Conservation (phyloP, 768 basidiomycete species). For the Lactifluus hygrophoroides region DNA sequence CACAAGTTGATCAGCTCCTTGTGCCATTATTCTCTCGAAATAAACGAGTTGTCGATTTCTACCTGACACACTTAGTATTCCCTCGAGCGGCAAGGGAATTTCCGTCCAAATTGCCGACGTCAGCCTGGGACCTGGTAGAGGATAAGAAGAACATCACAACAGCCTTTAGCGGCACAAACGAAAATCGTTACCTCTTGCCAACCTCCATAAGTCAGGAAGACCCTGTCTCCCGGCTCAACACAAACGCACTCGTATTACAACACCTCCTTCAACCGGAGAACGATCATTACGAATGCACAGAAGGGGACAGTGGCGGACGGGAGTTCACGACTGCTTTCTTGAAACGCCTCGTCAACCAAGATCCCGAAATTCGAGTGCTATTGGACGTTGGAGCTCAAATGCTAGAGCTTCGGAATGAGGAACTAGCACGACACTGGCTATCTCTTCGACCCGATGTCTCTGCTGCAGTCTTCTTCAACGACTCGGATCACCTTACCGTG, state of each 20-base stretch:
- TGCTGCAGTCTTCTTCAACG: constrained; percentile 35
- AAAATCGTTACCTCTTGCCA: constrained; percentile 31
- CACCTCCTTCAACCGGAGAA: constrained; percentile 36
- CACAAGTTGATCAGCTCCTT: constrained; percentile 26
- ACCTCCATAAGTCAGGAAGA: constrained; percentile 31
- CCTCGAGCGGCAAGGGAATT: constrained; percentile 44
- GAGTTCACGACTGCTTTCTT: constrained; percentile 25
- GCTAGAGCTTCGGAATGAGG: constrained; percentile 37
- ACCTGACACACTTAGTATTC: constrained; percentile 37
- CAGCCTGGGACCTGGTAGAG: constrained; percentile 45
- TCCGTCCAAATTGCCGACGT: constrained; percentile 37
- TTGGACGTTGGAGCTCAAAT: constrained; percentile 54
- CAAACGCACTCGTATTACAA: constrained; percentile 38
- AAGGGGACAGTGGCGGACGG: background rate
- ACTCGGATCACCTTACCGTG: constrained; percentile 28
- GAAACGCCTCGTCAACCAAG: constrained; percentile 27
- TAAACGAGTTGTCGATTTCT: constrained; percentile 37
- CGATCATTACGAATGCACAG: constrained; percentile 24
- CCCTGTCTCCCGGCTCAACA: constrained; percentile 30
- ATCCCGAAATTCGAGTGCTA: constrained; percentile 35
- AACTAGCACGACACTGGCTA: constrained; percentile 37
- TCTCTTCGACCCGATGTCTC: constrained; percentile 19
- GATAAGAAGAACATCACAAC: constrained; percentile 30
- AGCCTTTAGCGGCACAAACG: constrained; percentile 50
- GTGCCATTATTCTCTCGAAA: constrained; percentile 32